Conservation (phyloP, 148 eudicot species). For the Rhododendron henanense region DNA sequence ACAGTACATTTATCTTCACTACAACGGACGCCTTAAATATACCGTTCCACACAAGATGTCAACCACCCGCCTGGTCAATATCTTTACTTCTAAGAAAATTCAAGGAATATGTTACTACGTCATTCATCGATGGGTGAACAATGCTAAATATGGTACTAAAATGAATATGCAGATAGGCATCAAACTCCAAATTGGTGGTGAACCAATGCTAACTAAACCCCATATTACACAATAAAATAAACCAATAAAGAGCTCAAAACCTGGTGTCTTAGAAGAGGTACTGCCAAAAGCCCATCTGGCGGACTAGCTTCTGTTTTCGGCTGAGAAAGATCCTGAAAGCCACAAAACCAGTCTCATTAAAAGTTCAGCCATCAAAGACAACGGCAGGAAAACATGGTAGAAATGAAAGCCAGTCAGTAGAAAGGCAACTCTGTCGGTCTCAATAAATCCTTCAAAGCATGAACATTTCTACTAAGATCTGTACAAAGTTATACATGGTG, state of each 20-base stretch:
- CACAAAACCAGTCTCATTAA: background rate
- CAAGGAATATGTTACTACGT: background rate
- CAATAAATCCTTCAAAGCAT: background rate
- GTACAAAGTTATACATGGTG: background rate
- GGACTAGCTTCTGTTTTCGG: constrained; percentile 71
- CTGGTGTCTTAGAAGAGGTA: constrained; percentile 89
- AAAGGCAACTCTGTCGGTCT: background rate
- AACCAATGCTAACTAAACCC: background rate
- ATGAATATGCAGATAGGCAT: background rate
- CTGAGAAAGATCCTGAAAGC: constrained; percentile 81
- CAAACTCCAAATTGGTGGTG: background rate
- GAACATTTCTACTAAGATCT: background rate
- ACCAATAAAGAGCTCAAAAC: constrained; percentile 26
- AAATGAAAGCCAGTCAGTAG: background rate
- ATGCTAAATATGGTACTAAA: background rate
- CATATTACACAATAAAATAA: background rate
- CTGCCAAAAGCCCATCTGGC: constrained; percentile 68
- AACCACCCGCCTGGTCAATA: background rate
- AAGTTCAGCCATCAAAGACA: constrained; percentile 5
- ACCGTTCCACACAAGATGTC: background rate
- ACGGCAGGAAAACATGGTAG: background rate
- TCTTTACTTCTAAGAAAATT: background rate
- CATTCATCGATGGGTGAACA: background rate
- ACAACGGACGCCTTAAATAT: background rate
- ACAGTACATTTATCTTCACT: background rate